phyloP scores from a whole-genome alignment of 345 rosid species.

The Mallotus nudiflorus region DNA sequence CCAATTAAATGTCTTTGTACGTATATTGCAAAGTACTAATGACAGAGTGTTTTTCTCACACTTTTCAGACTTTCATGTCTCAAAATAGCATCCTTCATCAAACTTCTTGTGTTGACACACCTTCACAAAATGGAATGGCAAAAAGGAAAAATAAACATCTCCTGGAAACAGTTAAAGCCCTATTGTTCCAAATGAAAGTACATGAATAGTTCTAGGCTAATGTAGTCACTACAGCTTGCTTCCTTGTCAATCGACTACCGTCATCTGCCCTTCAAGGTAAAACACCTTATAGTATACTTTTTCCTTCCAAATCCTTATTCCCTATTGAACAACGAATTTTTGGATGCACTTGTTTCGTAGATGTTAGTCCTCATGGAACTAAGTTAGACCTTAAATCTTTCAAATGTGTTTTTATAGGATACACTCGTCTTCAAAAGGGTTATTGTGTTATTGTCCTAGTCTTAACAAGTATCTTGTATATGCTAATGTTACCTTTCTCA shows the following conservation, averaged over 20 bases:
- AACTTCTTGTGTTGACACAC: too few relatives aligned
- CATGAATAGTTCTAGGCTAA: neutral
- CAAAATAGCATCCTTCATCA: too few relatives aligned
- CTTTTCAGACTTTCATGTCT: too few relatives aligned
- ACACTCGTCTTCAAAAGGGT: neutral
- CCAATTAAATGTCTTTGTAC: too few relatives aligned
- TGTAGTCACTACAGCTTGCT: neutral
- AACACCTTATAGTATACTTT: neutral
- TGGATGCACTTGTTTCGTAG: neutral
- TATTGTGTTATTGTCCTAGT: neutral
- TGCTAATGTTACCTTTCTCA: neutral
- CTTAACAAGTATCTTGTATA: too few relatives aligned
- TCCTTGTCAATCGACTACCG: neutral
- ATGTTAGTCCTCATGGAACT: neutral
- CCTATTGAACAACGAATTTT: neutral
- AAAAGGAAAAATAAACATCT: too few relatives aligned
- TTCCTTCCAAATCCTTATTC: neutral
- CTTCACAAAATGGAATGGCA: too few relatives aligned
- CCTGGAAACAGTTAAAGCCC: neutral
- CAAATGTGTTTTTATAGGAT: neutral
- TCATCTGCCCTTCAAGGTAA: neutral
- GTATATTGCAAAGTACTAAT: too few relatives aligned
- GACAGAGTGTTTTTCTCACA: too few relatives aligned
- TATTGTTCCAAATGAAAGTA: neutral
- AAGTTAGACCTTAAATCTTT: neutral